Evolutionary conservation across 345 rosid genomes (phyloP).

Genomic region (Toxicodendron radicans): DNA sequence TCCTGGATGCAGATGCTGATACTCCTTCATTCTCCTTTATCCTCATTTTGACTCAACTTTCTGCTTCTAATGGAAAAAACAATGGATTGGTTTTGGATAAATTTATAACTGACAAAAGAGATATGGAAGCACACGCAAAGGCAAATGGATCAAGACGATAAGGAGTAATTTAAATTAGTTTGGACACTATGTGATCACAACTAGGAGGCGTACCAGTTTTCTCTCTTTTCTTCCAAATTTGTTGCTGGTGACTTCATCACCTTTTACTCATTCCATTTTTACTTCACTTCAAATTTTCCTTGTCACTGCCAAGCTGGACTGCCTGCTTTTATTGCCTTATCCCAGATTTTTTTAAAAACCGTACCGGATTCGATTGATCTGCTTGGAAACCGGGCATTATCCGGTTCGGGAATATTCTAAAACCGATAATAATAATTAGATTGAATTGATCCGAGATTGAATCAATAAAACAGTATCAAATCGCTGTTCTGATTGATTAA

Average conservation of each 20-base stretch:
- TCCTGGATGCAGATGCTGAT: slow-evolving; percentile 60
- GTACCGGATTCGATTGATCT: too few relatives aligned
- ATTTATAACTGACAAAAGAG: not conserved
- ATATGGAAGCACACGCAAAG: not conserved
- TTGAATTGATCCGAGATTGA: too few relatives aligned
- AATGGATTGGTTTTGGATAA: too few relatives aligned
- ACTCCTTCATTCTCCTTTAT: slow-evolving; percentile 46
- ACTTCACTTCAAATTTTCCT: not conserved
- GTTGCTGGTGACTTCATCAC: not conserved
- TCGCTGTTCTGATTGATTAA: too few relatives aligned
- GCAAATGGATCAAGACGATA: slow-evolving; percentile 11
- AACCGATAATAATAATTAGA: too few relatives aligned
- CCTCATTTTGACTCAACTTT: slow-evolving; percentile 38
- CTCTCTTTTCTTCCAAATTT: not conserved
- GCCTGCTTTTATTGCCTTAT: too few relatives aligned
- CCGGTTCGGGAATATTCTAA: too few relatives aligned
- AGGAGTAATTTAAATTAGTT: not conserved
- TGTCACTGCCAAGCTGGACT: not conserved
- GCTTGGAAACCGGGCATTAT: too few relatives aligned
- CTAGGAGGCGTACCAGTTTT: not conserved
- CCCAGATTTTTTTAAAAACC: too few relatives aligned
- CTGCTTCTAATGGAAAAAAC: too few relatives aligned
- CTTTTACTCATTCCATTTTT: not conserved
- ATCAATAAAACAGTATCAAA: too few relatives aligned
- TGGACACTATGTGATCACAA: too few relatives aligned